phyloP scores from a whole-genome alignment of 1,284 basidiomycete genomes.

The Agaricales sp. region DNA sequence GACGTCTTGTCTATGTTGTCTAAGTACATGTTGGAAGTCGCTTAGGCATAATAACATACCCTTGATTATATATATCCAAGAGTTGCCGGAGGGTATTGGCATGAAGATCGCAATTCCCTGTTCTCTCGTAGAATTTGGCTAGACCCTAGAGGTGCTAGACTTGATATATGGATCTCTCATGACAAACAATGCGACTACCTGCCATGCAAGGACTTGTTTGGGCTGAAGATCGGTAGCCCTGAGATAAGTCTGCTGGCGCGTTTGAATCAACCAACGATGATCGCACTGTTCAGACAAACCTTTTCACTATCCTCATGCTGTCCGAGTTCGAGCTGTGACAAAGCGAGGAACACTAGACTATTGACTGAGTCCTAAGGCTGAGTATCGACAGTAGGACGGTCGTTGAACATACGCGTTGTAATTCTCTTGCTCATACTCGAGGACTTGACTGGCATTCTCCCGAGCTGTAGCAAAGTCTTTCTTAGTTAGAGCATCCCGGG shows the following conservation, averaged over 20 bases:
- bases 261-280: conserved; percentile 6
- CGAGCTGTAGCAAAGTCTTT: conserved; percentile 70
- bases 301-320: conserved; percentile 70
- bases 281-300: conserved; percentile 38
- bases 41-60: not conserved
- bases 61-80: conserved; percentile 44
- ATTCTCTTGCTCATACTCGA: conserved; percentile 68
- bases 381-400: not conserved
- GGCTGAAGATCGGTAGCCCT: conserved; percentile 61
- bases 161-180: not conserved
- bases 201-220: conserved; percentile 66
- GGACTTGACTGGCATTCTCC: conserved; percentile 49
- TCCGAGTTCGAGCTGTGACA: conserved; percentile 67
- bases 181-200: conserved; percentile 36
- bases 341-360: conserved; percentile 77
- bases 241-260: conserved; percentile 51
- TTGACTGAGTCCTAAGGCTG: conserved; percentile 3
- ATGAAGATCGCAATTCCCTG: conserved; percentile 52
- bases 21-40: conserved; percentile 6
- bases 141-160: conserved; percentile 40
- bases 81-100: conserved; percentile 38
- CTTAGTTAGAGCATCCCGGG: conserved; percentile 65
- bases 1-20: conserved; percentile 56
- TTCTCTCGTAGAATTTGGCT: conserved; percentile 62
- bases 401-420: conserved; percentile 63